phyloP scores from a whole-genome alignment of 805 yeast genomes.

The Schizosaccharomyces japonicus region DNA sequence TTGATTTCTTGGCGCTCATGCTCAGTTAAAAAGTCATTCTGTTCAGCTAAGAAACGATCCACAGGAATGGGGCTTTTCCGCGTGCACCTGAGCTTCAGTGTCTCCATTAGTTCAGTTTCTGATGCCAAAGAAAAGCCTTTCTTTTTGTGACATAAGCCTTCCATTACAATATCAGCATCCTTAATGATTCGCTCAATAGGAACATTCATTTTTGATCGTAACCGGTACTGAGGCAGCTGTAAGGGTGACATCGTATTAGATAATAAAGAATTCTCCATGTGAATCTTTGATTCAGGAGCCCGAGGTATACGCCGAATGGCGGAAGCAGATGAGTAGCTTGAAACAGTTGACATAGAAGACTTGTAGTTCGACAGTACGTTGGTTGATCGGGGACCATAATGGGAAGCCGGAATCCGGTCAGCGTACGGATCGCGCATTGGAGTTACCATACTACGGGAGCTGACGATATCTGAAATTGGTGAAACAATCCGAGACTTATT shows the following conservation, averaged over 20 bases:
- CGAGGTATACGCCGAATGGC: neutral
- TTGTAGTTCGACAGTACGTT: too few species aligned
- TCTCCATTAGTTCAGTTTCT: neutral
- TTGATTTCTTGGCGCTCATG: neutral
- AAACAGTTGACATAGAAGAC: neutral
- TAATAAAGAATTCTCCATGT: neutral
- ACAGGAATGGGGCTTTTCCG: neutral
- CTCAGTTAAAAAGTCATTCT: neutral
- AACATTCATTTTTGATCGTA: neutral
- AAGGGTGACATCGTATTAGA: too few species aligned
- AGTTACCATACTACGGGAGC: too few species aligned
- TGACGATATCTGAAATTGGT: too few species aligned
- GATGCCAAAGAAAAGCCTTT: too few species aligned
- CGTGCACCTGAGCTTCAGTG: neutral
- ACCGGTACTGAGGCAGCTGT: too few species aligned
- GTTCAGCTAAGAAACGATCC: neutral
- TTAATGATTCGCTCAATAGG: neutral
- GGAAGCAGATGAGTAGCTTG: constrained; percentile 1
- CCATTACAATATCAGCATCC: constrained; percentile 1
- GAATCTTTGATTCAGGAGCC: constrained; percentile 1
- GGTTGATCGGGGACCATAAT: too few species aligned
- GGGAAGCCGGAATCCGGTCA: too few species aligned
- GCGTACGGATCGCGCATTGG: too few species aligned
- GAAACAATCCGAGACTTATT: too few species aligned
- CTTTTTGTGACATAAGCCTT: neutral